Conservation (phyloP, 352 stramenopile species). For the Aphanomyces cochlioides region DNA sequence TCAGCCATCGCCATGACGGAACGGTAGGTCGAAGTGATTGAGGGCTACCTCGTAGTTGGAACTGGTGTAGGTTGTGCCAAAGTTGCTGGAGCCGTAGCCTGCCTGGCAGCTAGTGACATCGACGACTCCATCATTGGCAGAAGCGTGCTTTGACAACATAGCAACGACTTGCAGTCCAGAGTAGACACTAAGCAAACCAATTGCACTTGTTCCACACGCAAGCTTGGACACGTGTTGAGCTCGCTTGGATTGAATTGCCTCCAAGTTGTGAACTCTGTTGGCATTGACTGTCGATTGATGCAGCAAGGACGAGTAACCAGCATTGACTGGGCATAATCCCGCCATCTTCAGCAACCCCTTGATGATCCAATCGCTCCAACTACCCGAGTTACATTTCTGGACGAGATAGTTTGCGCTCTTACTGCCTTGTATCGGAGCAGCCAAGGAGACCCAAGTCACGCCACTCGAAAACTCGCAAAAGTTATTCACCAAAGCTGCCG, state of each 20-base stretch:
- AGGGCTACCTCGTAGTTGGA: too few relatives aligned
- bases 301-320: conserved; percentile 7
- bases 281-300: conserved; percentile 34
- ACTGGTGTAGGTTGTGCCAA: too few relatives aligned
- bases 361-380: background rate
- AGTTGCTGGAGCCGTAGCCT: too few relatives aligned
- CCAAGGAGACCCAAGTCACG: conserved; percentile 45
- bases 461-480: conserved; percentile 33
- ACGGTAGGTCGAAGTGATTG: too few relatives aligned
- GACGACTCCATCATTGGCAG: too few relatives aligned
- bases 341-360: conserved; percentile 10
- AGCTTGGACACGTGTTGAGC: conserved; percentile 31
- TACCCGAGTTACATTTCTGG: conserved; percentile 22
- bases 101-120: too few relatives aligned
- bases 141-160: too few relatives aligned
- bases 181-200: conserved; percentile 34
- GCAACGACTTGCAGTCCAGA: conserved; percentile 27
- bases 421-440: conserved; percentile 38
- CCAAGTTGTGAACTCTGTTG: conserved; percentile 28
- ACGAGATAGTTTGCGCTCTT: conserved; percentile 27
- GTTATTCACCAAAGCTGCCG: conserved; percentile 32
- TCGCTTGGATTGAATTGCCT: conserved; percentile 31
- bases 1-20: too few relatives aligned
- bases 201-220: conserved; percentile 39
- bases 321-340: background rate